A percentile compares a stretch with the other conserved stretches of the same genome.
phyloP scores from a whole-genome alignment of 352 stramenopile genomes.

The Phytophthora pini region DNA sequence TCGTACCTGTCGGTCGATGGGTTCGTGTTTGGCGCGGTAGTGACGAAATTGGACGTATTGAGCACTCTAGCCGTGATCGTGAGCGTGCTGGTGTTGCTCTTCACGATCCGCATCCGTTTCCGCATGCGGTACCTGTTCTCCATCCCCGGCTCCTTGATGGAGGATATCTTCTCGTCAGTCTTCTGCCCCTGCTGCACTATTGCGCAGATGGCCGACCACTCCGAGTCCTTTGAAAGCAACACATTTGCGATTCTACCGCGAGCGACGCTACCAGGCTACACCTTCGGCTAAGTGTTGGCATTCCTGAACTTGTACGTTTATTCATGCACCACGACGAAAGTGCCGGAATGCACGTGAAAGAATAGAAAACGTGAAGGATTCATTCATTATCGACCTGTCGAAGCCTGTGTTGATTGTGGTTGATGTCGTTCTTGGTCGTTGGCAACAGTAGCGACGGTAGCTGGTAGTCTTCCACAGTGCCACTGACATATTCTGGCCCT shows the following conservation, averaged over 20 bases:
- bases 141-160: constrained; percentile 47
- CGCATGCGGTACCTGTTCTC: constrained; percentile 64
- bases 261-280: constrained; percentile 53
- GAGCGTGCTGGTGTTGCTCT: constrained; percentile 34
- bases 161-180: constrained; percentile 44
- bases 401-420: too few species aligned
- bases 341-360: constrained; percentile 3
- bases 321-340: constrained; percentile 4
- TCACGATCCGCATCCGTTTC: constrained; percentile 54
- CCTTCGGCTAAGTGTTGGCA: constrained; percentile 32
- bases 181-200: constrained; percentile 54
- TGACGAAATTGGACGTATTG: constrained; percentile 35
- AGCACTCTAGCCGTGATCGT: constrained; percentile 45
- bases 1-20: constrained; percentile 42
- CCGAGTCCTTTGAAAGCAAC: constrained; percentile 49
- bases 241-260: constrained; percentile 36
- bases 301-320: constrained; percentile 3
- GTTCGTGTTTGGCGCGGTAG: constrained; percentile 38
- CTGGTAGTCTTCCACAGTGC: neutral
- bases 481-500: neutral
- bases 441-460: neutral
- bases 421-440: too few species aligned
- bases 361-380: constrained; percentile 27
- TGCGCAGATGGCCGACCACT: constrained; percentile 59
- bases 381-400: neutral